A percentile compares a stretch with the other conserved stretches of the same genome.
phyloP scores from a whole-genome alignment of 2,329 filamentous ascomycete species.

The Macrophomina tecta region DNA sequence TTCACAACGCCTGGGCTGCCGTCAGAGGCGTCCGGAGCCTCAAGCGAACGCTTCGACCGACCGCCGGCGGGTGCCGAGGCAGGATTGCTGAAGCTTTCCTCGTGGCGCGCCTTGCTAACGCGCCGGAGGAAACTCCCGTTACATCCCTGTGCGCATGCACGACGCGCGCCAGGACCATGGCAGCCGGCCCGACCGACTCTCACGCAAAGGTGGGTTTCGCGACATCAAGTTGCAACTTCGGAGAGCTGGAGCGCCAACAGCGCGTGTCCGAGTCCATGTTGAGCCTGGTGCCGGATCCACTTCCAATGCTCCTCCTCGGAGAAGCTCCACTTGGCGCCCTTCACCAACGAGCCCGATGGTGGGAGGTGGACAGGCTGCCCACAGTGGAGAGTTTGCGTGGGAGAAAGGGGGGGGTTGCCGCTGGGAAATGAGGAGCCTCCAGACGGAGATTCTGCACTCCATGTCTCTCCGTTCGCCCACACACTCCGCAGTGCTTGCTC shows the following conservation, averaged over 20 bases:
- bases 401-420: constrained; percentile 15
- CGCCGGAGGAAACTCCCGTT: constrained; percentile 19
- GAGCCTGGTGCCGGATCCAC: constrained; percentile 7
- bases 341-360: constrained; percentile 18
- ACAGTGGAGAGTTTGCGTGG: constrained; percentile 14
- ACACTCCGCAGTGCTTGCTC: constrained; percentile 22
- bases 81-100: constrained; percentile 4
- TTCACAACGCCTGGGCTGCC: constrained; percentile 14
- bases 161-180: constrained; percentile 14
- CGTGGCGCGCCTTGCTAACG: constrained; percentile 10
- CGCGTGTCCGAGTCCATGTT: constrained; percentile 17
- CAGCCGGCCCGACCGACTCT: constrained; percentile 13
- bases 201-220: constrained; percentile 22
- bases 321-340: constrained; percentile 12
- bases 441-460: constrained; percentile 21
- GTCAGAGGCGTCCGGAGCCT: constrained; percentile 16
- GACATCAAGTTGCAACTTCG: constrained; percentile 25
- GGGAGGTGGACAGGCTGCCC: constrained; percentile 12
- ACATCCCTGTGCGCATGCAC: constrained; percentile 19
- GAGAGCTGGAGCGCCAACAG: constrained; percentile 10
- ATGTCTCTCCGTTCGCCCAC: constrained; percentile 22
- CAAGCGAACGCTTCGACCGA: background rate
- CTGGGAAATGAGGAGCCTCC: constrained; percentile 21
- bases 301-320: constrained; percentile 7
- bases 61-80: constrained; percentile 15